Percentiles rank a stretch among this genome's conserved stretches.
These are phyloP conservation scores for Hydrangea macrophylla DNA, from an alignment of 148 eudicot species.

Conservation along the genomic window DNA sequence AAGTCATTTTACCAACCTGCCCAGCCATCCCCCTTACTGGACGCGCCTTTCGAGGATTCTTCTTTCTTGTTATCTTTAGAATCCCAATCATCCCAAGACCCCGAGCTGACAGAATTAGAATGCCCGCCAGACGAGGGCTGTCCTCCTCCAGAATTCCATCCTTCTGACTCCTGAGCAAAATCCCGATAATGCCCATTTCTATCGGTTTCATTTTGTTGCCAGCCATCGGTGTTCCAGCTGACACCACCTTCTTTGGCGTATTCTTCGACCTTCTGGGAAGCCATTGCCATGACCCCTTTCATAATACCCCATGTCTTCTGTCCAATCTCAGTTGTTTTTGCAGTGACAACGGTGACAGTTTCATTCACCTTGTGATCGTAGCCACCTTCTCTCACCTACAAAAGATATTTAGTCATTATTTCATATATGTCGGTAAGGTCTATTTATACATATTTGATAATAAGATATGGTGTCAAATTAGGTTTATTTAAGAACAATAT, in stretches of 20 bases:
- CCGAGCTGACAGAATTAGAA: conserved; percentile 40
- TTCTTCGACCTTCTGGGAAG: conserved; percentile 87
- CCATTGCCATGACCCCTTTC: conserved; percentile 95
- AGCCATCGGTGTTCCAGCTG: conserved; percentile 45
- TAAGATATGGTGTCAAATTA: too few species aligned
- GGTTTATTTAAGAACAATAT: too few species aligned
- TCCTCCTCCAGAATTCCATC: conserved; percentile 41
- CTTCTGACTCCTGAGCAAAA: conserved; percentile 51
- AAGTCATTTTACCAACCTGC: conserved; percentile 96
- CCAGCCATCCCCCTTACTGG: conserved; percentile 63
- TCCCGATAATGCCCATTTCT: conserved; percentile 66
- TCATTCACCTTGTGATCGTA: conserved; percentile 88
- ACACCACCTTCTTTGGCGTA: conserved; percentile 57
- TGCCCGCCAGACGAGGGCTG: conserved; percentile 47
- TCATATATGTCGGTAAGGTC: too few species aligned
- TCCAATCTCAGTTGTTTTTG: conserved; percentile 89
- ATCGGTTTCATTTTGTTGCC: conserved; percentile 54
- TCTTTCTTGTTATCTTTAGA: conserved; percentile 44
- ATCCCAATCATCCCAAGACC: conserved; percentile 85
- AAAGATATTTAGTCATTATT: too few species aligned
- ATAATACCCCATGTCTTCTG: conserved; percentile 91
- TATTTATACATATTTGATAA: too few species aligned
- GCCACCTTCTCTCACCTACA: conserved; percentile 84
- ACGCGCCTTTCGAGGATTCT: conserved; percentile 37
- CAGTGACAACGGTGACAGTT: conserved; percentile 84